A percentile compares a stretch with the other conserved stretches of the same genome.
Evolutionary conservation across 805 yeast species (phyloP).

Genomic region (Candida oleophila): DNA sequence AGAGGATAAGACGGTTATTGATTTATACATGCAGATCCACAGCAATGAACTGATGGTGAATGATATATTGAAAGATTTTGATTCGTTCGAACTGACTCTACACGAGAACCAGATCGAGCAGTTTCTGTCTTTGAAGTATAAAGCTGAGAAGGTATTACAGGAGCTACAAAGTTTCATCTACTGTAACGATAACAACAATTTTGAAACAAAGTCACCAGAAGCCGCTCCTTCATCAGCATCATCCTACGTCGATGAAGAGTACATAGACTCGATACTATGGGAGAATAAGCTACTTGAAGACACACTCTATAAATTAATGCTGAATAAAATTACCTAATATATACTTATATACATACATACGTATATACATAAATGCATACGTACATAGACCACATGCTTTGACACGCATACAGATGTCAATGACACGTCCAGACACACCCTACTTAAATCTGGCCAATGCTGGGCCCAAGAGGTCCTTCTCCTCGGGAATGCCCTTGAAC

Average conservation of each 20-base stretch:
- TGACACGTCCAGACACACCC: too few relatives aligned
- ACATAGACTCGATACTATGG: slow-evolving; percentile 18
- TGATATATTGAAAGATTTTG: background rate
- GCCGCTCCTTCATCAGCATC: background rate
- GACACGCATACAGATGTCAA: too few relatives aligned
- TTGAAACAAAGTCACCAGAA: background rate
- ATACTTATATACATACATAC: background rate
- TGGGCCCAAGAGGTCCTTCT: slow-evolving; percentile 51
- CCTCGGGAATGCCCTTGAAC: slow-evolving; percentile 47
- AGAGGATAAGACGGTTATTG: slow-evolving; percentile 12
- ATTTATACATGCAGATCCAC: slow-evolving; percentile 7
- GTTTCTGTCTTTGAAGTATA: background rate
- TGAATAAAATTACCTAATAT: too few relatives aligned
- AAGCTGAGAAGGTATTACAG: background rate
- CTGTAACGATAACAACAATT: background rate
- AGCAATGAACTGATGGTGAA: background rate
- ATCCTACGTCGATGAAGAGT: slow-evolving; percentile 12
- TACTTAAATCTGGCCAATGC: slow-evolving; percentile 51
- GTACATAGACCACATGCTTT: background rate
- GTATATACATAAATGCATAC: background rate
- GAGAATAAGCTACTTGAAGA: slow-evolving; percentile 21
- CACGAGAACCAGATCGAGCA: background rate
- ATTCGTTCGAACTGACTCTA: slow-evolving; percentile 1
- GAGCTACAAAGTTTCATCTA: background rate
- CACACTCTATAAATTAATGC: slow-evolving; percentile 11